Evolutionary conservation across 306 rosid species (phyloP).

Genomic region (Ceratonia siliqua): DNA sequence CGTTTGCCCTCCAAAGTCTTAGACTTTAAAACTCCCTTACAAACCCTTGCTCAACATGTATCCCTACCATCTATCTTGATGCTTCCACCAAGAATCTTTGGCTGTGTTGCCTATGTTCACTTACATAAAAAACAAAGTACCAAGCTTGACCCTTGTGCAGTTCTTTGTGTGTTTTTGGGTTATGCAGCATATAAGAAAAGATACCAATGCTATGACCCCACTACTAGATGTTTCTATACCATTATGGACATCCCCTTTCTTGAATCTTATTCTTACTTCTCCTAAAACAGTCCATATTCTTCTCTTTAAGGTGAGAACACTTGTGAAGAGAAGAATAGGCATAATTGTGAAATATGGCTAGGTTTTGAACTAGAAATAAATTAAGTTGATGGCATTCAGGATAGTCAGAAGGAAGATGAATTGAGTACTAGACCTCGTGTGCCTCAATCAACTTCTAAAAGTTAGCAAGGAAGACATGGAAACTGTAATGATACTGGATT

Average conservation of each 20-base stretch:
- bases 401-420: background rate
- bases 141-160: conserved; percentile 6
- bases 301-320: conserved; percentile 27
- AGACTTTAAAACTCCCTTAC: too few relatives aligned
- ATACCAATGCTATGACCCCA: background rate
- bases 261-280: background rate
- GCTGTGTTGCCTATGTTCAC: background rate
- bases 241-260: conserved; percentile 16
- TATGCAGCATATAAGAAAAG: conserved; percentile 7
- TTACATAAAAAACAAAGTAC: conserved; percentile 5
- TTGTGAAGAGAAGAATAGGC: conserved; percentile 6
- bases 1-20: background rate
- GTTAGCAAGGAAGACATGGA: too few relatives aligned
- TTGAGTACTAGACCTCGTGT: too few relatives aligned
- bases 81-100: background rate
- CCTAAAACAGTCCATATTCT: too few relatives aligned
- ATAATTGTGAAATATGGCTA: background rate
- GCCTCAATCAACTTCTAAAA: too few relatives aligned
- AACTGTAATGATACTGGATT: too few relatives aligned
- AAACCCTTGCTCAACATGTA: background rate
- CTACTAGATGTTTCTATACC: background rate
- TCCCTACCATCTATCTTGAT: background rate
- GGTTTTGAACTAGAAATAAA: background rate
- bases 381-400: too few relatives aligned
- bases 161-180: background rate